Evolutionary conservation across 345 rosid genomes (phyloP).

Genomic region (Euphorbia peplus): DNA sequence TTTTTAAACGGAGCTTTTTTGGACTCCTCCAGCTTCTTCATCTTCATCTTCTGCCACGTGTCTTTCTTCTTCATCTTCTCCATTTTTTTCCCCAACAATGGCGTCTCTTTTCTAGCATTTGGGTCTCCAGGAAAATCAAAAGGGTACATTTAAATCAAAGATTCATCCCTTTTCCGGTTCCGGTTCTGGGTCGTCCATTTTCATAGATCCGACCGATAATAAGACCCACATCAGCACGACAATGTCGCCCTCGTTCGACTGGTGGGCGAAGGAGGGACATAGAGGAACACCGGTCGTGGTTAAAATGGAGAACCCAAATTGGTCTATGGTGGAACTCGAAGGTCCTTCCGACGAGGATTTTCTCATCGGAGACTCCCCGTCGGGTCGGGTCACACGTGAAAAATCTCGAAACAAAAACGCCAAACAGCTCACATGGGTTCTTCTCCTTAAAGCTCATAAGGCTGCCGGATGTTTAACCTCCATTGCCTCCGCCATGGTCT

Average conservation of each 20-base stretch:
- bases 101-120: conserved; percentile 30
- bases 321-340: conserved; percentile 95
- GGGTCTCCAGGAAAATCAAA: background rate
- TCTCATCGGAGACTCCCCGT: conserved; percentile 39
- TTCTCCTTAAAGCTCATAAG: conserved; percentile 84
- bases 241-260: conserved; percentile 79
- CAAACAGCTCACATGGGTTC: conserved; percentile 97
- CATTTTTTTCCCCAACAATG: conserved; percentile 36
- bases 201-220: conserved; percentile 12
- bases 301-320: conserved; percentile 96
- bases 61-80: conserved; percentile 10
- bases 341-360: conserved; percentile 77
- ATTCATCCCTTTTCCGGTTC: too few species aligned
- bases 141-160: background rate
- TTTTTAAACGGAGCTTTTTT: conserved; percentile 31
- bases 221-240: background rate
- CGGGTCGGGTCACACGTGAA: conserved; percentile 30
- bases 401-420: conserved; percentile 82
- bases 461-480: conserved; percentile 93
- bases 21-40: background rate
- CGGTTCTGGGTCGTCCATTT: background rate
- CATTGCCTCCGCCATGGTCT: conserved; percentile 60
- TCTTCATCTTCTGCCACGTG: conserved; percentile 34
- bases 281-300: conserved; percentile 96
- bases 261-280: conserved; percentile 75